Conservation (phyloP, 768 basidiomycete species). For the Auricularia auricula-judae region DNA sequence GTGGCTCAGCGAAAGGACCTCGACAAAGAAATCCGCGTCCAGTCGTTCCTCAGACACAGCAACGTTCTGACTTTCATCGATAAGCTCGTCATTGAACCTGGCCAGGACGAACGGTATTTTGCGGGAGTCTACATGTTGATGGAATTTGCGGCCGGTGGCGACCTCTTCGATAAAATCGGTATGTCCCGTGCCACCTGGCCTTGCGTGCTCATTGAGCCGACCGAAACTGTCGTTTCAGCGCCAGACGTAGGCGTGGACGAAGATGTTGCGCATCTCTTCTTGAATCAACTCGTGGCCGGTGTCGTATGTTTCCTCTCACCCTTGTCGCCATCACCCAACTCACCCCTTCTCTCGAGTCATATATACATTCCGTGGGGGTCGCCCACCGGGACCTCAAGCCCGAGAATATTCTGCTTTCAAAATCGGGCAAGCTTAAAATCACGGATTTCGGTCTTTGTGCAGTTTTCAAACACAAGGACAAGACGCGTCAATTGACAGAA, state of each 20-base stretch:
- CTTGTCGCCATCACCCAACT: background rate
- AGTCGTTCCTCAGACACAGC: conserved; percentile 62
- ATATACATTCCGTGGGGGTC: conserved; percentile 81
- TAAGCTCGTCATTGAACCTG: conserved; percentile 58
- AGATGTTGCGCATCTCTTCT: conserved; percentile 84
- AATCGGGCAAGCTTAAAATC: conserved; percentile 78
- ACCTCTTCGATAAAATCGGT: conserved; percentile 99
- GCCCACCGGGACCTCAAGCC: conserved; percentile 97
- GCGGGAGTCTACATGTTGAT: conserved; percentile 88
- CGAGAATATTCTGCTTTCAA: conserved; percentile 84
- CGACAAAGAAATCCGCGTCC: conserved; percentile 89
- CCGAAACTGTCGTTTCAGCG: conserved; percentile 32
- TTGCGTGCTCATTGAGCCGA: background rate
- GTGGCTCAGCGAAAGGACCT: conserved; percentile 65
- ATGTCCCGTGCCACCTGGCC: conserved; percentile 15
- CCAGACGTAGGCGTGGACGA: conserved; percentile 84
- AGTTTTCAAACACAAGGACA: conserved; percentile 77
- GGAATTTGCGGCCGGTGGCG: conserved; percentile 87
- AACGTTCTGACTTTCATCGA: conserved; percentile 81
- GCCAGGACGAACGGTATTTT: conserved; percentile 31
- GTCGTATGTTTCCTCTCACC: conserved; percentile 40
- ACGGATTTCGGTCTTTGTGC: conserved; percentile 92
- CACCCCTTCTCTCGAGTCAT: conserved; percentile 36
- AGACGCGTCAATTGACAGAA: conserved; percentile 65
- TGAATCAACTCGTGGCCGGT: conserved; percentile 73